These are phyloP conservation scores for Acephala macrosclerotiorum DNA, from an alignment of 2,329 filamentous ascomycete genomes.

Conservation along the genomic window DNA sequence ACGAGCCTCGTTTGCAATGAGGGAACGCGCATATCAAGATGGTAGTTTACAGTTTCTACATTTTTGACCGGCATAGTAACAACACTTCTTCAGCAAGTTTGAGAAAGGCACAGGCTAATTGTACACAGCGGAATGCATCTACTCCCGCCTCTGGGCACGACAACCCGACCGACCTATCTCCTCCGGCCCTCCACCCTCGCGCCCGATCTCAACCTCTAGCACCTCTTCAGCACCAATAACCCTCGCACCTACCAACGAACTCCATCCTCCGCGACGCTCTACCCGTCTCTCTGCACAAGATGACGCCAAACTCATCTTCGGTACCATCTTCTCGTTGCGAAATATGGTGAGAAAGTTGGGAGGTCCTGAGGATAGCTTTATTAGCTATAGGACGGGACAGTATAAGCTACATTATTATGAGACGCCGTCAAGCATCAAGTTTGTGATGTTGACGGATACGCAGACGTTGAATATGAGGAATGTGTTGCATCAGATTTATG, in stretches of 20 bases:
- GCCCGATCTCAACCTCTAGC: slow-evolving; percentile 45
- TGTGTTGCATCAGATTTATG: slow-evolving; percentile 97
- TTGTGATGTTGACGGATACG: slow-evolving; percentile 95
- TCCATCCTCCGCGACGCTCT: slow-evolving; percentile 41
- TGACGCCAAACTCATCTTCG: slow-evolving; percentile 97
- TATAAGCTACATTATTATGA: slow-evolving; percentile 99
- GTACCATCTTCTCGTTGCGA: slow-evolving; percentile 92
- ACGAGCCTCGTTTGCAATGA: slow-evolving; percentile 14
- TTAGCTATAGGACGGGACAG: slow-evolving; percentile 89
- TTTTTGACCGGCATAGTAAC: slow-evolving; percentile 97
- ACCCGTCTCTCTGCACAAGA: slow-evolving; percentile 63
- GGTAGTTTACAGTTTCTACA: slow-evolving; percentile 97
- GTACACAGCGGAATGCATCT: slow-evolving; percentile 89
- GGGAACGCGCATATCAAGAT: slow-evolving; percentile 54
- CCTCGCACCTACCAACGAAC: slow-evolving; percentile 38
- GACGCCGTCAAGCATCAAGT: slow-evolving; percentile 93
- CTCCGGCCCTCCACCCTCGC: slow-evolving; percentile 47
- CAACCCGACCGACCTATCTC: slow-evolving; percentile 40
- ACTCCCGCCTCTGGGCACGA: slow-evolving; percentile 80
- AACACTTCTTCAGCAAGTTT: slow-evolving; percentile 19
- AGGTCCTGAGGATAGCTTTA: slow-evolving; percentile 91
- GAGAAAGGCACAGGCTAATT: slow-evolving; percentile 18
- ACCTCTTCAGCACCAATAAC: slow-evolving; percentile 46
- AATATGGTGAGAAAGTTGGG: slow-evolving; percentile 98
- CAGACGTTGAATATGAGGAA: slow-evolving; percentile 89